Evolutionary conservation across 2,329 filamentous ascomycete genomes (phyloP), one percentile per base, ranked within the genome.

Genomic region (Claviceps spartinae): DNA sequence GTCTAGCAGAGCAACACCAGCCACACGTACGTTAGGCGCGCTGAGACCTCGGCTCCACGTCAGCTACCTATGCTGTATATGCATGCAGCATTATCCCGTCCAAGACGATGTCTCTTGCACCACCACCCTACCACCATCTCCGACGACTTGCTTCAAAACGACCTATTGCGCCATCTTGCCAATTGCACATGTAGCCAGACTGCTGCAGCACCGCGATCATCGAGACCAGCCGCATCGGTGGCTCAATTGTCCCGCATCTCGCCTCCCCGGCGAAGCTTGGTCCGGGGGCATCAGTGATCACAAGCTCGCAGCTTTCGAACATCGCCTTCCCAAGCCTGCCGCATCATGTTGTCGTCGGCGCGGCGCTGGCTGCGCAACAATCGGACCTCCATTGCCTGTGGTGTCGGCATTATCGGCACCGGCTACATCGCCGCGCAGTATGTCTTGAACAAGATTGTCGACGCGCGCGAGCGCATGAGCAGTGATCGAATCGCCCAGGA

Each of bases 401-500:
- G 90, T 58, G 82, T 87, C 54, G 89, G 90, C 58, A 79, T 97
- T 59, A 72, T 96, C 58, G 90, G 91, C 59, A 88, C 86, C 50
- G 89, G 89, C 59, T 98, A 98, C 70, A 72, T 96, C 55, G 90
- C 86, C 52, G 88, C 88, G 41, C 89, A 95, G 69, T 98, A 96
- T 83, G 81, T 95, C 59, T 69, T 96, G 63, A 80, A 79, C 62
- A 97, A 95, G 77, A 83, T 97, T 63, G 85, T 85, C 58, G 90
- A 97, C 69, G 89, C 91, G 61, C 83, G 90, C 59, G 89, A 96
- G 77, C 89, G 91, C 67, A 94, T 96, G 87, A 90, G 86, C 69
- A 91, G 88, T 68, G 93, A 97, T 64, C 83, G 89, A 62, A 94
- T 96, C 65, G 87, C 91, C 50, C 90, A 91, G 67, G 93, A 98